phyloP scores from a whole-genome alignment of 352 stramenopile genomes.

The Globisporangium megalacanthum region DNA sequence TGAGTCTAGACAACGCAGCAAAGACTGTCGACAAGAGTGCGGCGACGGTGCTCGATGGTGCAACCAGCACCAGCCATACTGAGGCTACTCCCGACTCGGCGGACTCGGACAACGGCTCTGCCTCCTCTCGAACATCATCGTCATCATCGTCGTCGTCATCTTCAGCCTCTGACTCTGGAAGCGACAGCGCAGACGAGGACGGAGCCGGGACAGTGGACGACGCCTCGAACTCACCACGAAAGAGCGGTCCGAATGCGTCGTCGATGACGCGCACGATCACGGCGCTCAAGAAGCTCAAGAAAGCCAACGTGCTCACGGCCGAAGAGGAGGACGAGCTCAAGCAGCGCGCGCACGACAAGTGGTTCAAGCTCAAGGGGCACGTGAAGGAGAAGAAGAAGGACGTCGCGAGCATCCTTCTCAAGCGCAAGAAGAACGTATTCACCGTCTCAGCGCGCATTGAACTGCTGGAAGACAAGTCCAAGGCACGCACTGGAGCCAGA shows the following conservation, averaged over 20 bases:
- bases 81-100: background rate
- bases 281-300: constrained; percentile 63
- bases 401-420: constrained; percentile 64
- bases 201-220: background rate
- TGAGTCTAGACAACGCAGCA: background rate
- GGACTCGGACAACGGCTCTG: background rate
- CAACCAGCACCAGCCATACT: no score
- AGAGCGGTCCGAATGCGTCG: constrained; percentile 12
- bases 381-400: constrained; percentile 79
- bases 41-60: background rate
- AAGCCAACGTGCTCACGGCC: constrained; percentile 45
- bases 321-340: constrained; percentile 63
- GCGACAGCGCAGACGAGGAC: background rate
- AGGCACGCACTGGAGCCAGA: constrained; percentile 10
- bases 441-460: constrained; percentile 70
- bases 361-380: constrained; percentile 65
- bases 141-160: background rate
- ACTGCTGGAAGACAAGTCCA: constrained; percentile 65
- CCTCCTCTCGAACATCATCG: background rate
- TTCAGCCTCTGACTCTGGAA: constrained; percentile 1
- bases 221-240: background rate
- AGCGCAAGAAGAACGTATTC: constrained; percentile 79
- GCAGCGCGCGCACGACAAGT: constrained; percentile 56
- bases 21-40: background rate
- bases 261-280: constrained; percentile 54